Evolutionary conservation across 805 yeast genomes (phyloP).

Genomic region (Hanseniaspora lindneri): DNA sequence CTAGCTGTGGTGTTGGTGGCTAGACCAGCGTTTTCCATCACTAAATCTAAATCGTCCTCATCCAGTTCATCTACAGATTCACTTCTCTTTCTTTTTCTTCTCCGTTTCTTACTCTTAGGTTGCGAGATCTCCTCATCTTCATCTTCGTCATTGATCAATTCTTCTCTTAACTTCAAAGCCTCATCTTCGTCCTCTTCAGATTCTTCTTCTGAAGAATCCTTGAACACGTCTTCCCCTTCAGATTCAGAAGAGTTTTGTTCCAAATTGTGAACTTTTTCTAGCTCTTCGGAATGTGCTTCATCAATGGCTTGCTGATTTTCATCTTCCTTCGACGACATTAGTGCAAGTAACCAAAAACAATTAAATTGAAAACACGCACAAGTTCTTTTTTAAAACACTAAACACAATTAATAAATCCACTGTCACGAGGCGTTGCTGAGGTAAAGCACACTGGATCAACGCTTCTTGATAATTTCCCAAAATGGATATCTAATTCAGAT

Average conservation of each 20-base stretch:
- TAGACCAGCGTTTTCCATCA: conserved; percentile 85
- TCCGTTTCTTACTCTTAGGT: conserved; percentile 32
- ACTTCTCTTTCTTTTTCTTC: conserved; percentile 36
- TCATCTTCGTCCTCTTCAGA: conserved; percentile 81
- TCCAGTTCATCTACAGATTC: conserved; percentile 60
- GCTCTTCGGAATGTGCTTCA: conserved; percentile 15
- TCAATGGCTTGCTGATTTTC: conserved; percentile 14
- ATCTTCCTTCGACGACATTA: conserved; percentile 3
- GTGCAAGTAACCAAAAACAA: not conserved
- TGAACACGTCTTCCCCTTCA: conserved; percentile 42
- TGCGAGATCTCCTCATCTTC: conserved; percentile 32
- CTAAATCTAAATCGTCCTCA: conserved; percentile 86
- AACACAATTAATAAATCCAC: no score
- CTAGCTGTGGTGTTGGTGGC: conserved; percentile 37
- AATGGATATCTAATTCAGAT: no score
- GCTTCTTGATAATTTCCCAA: no score
- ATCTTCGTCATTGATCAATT: conserved; percentile 88
- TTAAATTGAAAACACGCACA: not conserved
- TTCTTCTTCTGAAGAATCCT: conserved; percentile 73
- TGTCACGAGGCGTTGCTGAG: no score
- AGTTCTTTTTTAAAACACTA: no score
- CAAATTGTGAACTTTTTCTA: conserved; percentile 14
- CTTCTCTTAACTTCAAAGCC: conserved; percentile 68
- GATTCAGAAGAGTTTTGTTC: conserved; percentile 31
- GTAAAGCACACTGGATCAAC: no score